phyloP scores from a whole-genome alignment of 2,329 filamentous ascomycete genomes.

The Talaromyces sp. region DNA sequence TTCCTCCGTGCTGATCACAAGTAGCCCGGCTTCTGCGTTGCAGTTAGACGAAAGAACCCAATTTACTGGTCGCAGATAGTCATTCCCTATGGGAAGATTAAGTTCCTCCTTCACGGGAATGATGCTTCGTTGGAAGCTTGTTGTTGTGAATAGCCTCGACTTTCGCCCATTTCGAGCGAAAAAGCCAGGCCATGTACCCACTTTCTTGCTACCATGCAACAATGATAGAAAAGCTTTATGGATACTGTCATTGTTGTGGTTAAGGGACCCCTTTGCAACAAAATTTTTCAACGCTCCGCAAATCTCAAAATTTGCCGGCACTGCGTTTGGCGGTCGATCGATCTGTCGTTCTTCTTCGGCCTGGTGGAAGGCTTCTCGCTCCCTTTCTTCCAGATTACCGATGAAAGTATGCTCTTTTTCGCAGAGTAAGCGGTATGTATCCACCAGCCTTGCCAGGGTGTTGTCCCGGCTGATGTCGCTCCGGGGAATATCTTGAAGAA shows the following conservation, averaged over 20 bases:
- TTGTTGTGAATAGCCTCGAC: not conserved
- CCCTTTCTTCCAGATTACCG: no score
- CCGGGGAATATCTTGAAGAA: not conserved
- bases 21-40: conserved; percentile 20
- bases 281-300: not conserved
- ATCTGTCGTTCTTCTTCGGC: no score
- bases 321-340: no score
- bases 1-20: conserved; percentile 60
- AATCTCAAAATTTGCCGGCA: no score
- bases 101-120: not conserved
- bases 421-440: no score
- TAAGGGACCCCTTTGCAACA: not conserved
- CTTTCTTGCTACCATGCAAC: not conserved
- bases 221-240: not conserved
- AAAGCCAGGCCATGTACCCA: not conserved
- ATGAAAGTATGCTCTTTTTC: no score
- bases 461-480: not conserved
- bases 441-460: no score
- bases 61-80: conserved; percentile 50
- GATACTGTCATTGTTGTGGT: not conserved
- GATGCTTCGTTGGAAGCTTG: not conserved
- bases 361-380: no score
- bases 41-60: conserved; percentile 46
- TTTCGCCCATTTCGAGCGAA: not conserved
- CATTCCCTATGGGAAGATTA: conserved; percentile 28